Evolutionary conservation across 352 stramenopile species (phyloP), one percentile per base, ranked within the genome.

Genomic region (Globisporangium solare): DNA sequence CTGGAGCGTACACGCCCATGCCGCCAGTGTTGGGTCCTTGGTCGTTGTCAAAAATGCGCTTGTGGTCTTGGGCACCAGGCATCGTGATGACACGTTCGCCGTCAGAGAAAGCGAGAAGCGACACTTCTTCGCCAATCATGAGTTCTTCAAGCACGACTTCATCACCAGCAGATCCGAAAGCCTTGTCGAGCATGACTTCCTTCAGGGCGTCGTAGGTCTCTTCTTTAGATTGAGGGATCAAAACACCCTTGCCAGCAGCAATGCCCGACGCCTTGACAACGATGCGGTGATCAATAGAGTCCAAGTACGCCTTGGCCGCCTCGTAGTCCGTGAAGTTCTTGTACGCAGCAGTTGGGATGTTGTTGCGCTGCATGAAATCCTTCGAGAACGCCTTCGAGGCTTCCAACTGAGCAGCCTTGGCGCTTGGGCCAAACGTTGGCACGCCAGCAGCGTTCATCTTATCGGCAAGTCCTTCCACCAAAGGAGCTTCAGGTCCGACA

Each of bases 261-360:
- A 99, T 96, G 31, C 98, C 98, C n/a, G 95, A 99, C 45, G 97
- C 97, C 79, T 99, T 99, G 65, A 99, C 95, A 22, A 99, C 97
- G 46, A 99, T 94, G 56, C 89, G 85, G 62, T 98, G 86, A 60
- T 95, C 80, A 24, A 98, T 84, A 27, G 83, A 89, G 64, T 98
- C 76, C 14, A 99, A 71, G 71, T 99, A 99, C 58, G 74, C 71
- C 57, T 87, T 86, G 21, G 94, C 95, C 21, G 87, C 76, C 6
- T 93, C 80, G 58, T 93, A 93, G 54, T 97, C 81, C 0, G 87
- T 98, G 68, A 99, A 99, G 60, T 92, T 99, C 50, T 86, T 69
- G 81, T 99, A 99, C 54, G 89, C 88, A 18, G 98, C 97, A 35
- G 98, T 99, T 2, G 91, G 97, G 54, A 99, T 99, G 61, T 75